Evolutionary conservation across 495 filamentous ascomycete species (phyloP).

Genomic region (Penicillium egyptiacum): DNA sequence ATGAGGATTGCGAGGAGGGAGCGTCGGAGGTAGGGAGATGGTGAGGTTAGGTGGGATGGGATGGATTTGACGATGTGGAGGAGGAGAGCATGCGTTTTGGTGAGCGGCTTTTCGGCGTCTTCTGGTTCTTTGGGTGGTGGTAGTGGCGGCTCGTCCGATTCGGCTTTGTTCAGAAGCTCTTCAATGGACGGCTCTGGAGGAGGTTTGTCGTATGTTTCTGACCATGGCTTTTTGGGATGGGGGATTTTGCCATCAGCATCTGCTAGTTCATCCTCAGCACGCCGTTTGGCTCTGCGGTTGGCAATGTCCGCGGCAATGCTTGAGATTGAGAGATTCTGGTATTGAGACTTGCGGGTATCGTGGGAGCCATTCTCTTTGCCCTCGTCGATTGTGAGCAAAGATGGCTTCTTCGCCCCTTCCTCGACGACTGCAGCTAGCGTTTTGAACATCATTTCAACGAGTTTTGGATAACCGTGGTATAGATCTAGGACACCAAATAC

Average conservation of each 20-base stretch:
- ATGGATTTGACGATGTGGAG: slow-evolving; percentile 66
- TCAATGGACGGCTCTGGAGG: slow-evolving; percentile 31
- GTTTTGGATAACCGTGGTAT: slow-evolving; percentile 87
- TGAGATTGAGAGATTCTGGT: slow-evolving; percentile 38
- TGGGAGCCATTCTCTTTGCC: slow-evolving; percentile 24
- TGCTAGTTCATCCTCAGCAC: slow-evolving; percentile 30
- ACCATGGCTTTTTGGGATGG: slow-evolving; percentile 43
- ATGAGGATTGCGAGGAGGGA: slow-evolving; percentile 72
- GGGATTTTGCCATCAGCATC: slow-evolving; percentile 33
- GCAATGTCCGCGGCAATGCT: slow-evolving; percentile 40
- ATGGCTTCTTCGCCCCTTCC: slow-evolving; percentile 68
- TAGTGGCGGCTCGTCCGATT: slow-evolving; percentile 38
- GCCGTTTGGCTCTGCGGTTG: slow-evolving; percentile 38
- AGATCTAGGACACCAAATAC: slow-evolving; percentile 89
- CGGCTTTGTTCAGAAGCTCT: slow-evolving; percentile 33
- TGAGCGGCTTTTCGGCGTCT: slow-evolving; percentile 53
- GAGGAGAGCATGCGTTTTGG: slow-evolving; percentile 59
- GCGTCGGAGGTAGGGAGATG: slow-evolving; percentile 73
- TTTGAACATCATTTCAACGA: slow-evolving; percentile 82
- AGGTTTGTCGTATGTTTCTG: slow-evolving; percentile 31
- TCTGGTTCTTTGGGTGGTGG: slow-evolving; percentile 52
- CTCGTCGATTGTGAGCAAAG: slow-evolving; percentile 52
- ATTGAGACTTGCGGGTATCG: slow-evolving; percentile 43
- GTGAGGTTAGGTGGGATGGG: slow-evolving; percentile 83
- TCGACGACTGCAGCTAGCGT: slow-evolving; percentile 79